phyloP scores from a whole-genome alignment of 306 rosid genomes.

The Mimosa bimucronata region DNA sequence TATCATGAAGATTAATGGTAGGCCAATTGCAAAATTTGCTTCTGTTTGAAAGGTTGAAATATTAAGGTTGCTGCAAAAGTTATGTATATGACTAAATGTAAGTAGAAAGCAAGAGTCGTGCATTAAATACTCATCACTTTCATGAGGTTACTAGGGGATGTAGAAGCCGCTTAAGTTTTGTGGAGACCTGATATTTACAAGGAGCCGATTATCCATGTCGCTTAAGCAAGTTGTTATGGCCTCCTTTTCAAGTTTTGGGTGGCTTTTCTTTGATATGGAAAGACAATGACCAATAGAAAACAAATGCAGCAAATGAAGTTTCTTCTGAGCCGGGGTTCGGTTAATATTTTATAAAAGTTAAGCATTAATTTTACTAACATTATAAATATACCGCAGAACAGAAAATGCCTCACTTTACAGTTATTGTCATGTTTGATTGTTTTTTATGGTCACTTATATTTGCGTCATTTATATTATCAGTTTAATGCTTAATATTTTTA shows the following conservation, averaged over 20 bases:
- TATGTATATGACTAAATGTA: slow-evolving; percentile 33
- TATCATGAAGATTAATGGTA: slow-evolving; percentile 78
- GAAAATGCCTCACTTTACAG: too few relatives aligned
- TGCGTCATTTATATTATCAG: too few relatives aligned
- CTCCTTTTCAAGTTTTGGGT: background rate
- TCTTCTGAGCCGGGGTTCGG: background rate
- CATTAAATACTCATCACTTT: slow-evolving; percentile 14
- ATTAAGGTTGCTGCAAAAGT: slow-evolving; percentile 15
- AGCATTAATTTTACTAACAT: too few relatives aligned
- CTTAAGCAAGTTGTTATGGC: background rate
- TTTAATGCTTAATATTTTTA: too few relatives aligned
- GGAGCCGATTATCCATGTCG: slow-evolving; percentile 5
- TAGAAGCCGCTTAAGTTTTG: slow-evolving; percentile 29
- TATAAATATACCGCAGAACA: too few relatives aligned
- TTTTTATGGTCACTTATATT: too few relatives aligned
- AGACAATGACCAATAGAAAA: background rate
- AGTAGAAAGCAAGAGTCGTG: slow-evolving; percentile 16
- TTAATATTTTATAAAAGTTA: too few relatives aligned
- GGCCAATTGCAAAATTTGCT: slow-evolving; percentile 30
- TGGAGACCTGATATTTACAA: slow-evolving; percentile 21
- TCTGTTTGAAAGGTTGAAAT: slow-evolving; percentile 23
- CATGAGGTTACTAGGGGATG: slow-evolving; percentile 28
- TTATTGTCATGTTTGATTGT: too few relatives aligned
- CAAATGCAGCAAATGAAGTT: background rate
- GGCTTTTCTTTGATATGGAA: background rate